Evolutionary conservation across 306 rosid species (phyloP), one percentile per base, ranked within the genome.

Genomic region (Astragalus glycyphyllos): DNA sequence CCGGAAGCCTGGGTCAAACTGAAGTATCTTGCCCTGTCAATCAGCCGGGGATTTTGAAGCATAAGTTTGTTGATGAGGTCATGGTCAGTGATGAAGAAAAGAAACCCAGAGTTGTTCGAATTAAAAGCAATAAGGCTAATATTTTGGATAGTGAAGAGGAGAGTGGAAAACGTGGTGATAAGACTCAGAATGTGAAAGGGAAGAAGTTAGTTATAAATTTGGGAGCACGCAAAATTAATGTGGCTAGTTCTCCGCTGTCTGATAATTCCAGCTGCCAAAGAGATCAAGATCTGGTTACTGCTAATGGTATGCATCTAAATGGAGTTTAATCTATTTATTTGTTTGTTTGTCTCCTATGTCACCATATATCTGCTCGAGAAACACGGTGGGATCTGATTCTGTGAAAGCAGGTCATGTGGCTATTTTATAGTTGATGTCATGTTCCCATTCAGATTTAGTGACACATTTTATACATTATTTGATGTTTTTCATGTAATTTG

Each of bases 121-220:
- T 95, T 58, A 95, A 90, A 83, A 81, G 81, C 58, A 87, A 69
- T 37, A 88, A 82, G 75, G 51, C 86, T 71, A 80, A 89, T 73
- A 85, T 65, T 75, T 68, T 76, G 71, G 91, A 85, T 62, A 78
- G 85, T 73, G 96, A 82, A 77, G 99, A 87, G 57, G 97, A 95
- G 75, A 59, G 79, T 72, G 90, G 88, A 68, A 91, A 87, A 84
- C 84, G 5, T 16, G 58, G 79, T 59, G 83, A 79, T 69, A 87
- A 83, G 74, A 77, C 87, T 73, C 89, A 82, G 70, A 75, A 84
- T 50, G 86, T 82, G 47, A 95, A 87, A 77, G 96, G 96, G 74
- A 89, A 91, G 84, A 95, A 95, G 85, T 69, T 95, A 55, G 99
- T 95, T 11, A 95, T 95, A 57, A 95, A 91, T 73, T 76, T 95